Evolutionary conservation across 495 filamentous ascomycete genomes (phyloP).

Genomic region (Trichodelitschia bisporula): DNA sequence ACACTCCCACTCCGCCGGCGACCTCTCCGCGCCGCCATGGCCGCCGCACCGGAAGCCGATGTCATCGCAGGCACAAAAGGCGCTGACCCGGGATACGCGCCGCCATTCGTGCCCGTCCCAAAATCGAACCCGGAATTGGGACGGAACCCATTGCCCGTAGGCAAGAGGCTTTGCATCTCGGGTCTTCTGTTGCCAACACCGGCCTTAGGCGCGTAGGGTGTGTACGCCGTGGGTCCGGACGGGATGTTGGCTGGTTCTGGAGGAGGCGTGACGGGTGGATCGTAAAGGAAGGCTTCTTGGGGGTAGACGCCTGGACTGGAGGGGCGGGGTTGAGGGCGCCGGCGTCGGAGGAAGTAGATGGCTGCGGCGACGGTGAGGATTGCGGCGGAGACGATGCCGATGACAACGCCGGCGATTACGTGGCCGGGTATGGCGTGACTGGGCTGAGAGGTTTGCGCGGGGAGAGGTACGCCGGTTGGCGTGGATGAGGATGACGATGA

Average conservation of each 20-base stretch:
- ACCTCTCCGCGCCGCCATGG: too few relatives aligned
- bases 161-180: too few relatives aligned
- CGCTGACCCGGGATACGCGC: too few relatives aligned
- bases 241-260: not conserved
- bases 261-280: not conserved
- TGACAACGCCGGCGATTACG: not conserved
- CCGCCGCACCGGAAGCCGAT: too few relatives aligned
- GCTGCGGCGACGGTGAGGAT: not conserved
- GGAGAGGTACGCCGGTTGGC: not conserved
- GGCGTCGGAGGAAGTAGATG: not conserved
- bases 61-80: too few relatives aligned
- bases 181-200: too few relatives aligned
- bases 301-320: not conserved
- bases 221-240: too few relatives aligned
- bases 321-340: not conserved
- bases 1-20: too few relatives aligned
- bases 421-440: not conserved
- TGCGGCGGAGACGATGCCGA: not conserved
- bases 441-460: not conserved
- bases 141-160: too few relatives aligned
- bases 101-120: too few relatives aligned
- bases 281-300: slow-evolving; percentile 1
- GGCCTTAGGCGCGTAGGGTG: too few relatives aligned
- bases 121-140: too few relatives aligned
- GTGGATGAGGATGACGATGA: not conserved